Evolutionary conservation across 1,284 basidiomycete species (phyloP), one percentile per base, ranked within the genome.

Genomic region (Cystobasidium pallidum): DNA sequence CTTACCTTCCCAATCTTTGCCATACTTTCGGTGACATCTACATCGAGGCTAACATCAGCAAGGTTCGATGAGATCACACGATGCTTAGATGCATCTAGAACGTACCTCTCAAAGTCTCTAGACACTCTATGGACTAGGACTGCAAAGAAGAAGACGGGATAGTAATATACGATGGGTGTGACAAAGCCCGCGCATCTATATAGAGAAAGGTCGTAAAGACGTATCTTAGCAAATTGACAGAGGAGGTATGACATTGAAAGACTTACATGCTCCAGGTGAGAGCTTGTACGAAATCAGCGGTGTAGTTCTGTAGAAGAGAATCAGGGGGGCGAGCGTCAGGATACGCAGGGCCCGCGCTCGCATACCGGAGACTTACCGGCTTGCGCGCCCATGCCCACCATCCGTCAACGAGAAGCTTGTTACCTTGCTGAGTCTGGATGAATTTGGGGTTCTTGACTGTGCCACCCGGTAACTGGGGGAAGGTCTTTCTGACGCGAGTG

Each of bases 371-470:
- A 83, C 87, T 66, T 80, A 89, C 89, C 64, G 91, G 91, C 81
- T 95, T 95, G 82, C 93, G 88, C 26, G 90, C 89, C 80, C 88
- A 94, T 68, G 85, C 86, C 92, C 92, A 95, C 89, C 90, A 92
- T 51, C 92, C 92, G 77, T 89, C 89, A 36, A 89, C 88, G 63
- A 84, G 78, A 13, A 84, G 78, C 78, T 83, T 83, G 79, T 82
- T 82, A 85, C 95, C 95, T 83, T 97, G 93, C 66, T 89, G 88
- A 71, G 96, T 98, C 82, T 97, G 90, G 76, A 99, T 90, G 81
- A 85, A 97, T 19, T 88, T 89, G 13, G 96, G 95, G 81, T 98
- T 89, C 80, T 92, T 82, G 76, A 97, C 83, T n/a, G 88, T 89
- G 73, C 88, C 87, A 82, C 92, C 87, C 0, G 95, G 95, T 30